A percentile compares a stretch with the other conserved stretches of the same genome.
phyloP scores from a whole-genome alignment of 2,329 filamentous ascomycete species.

The Diaporthe eres region DNA sequence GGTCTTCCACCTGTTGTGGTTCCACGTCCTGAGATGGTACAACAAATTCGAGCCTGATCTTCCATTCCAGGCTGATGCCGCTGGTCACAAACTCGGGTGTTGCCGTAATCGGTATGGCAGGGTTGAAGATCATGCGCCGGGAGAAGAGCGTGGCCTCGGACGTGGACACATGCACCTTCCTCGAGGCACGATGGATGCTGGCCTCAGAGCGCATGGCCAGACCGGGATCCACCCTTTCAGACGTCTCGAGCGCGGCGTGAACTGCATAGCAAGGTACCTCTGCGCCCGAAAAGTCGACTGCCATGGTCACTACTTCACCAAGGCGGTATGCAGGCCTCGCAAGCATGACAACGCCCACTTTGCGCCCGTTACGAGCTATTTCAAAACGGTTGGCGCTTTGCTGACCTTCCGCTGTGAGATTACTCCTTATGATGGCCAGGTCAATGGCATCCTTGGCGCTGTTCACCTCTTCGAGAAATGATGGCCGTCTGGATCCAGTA shows the following conservation, averaged over 20 bases:
- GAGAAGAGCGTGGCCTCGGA: slow-evolving; percentile 89
- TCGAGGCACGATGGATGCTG: slow-evolving; percentile 88
- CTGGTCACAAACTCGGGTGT: slow-evolving; percentile 95
- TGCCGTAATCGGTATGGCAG: slow-evolving; percentile 84
- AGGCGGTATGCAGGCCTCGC: slow-evolving; percentile 90
- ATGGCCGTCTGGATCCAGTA: slow-evolving; percentile 68
- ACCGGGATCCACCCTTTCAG: slow-evolving; percentile 83
- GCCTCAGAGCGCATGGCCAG: slow-evolving; percentile 88
- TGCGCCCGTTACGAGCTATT: slow-evolving; percentile 90
- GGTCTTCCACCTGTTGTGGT: slow-evolving; percentile 33
- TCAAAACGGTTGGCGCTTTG: slow-evolving; percentile 94
- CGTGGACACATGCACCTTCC: slow-evolving; percentile 82
- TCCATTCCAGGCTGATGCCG: slow-evolving; percentile 90
- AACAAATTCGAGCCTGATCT: slow-evolving; percentile 91
- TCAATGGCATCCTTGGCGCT: slow-evolving; percentile 90
- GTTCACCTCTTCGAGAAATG: slow-evolving; percentile 67
- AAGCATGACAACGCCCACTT: slow-evolving; percentile 91
- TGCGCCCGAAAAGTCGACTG: slow-evolving; percentile 84
- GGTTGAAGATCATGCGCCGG: slow-evolving; percentile 82
- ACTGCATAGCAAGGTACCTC: slow-evolving; percentile 89
- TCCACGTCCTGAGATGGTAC: slow-evolving; percentile 70
- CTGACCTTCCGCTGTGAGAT: slow-evolving; percentile 75
- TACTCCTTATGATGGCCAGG: slow-evolving; percentile 88
- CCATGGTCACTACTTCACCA: slow-evolving; percentile 87
- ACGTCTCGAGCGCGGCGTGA: slow-evolving; percentile 86